Percentiles rank a stretch among this genome's conserved stretches.
These are phyloP conservation scores for Dendrobium officinale DNA, from an alignment of 106 monocot species.

Conservation along the genomic window DNA sequence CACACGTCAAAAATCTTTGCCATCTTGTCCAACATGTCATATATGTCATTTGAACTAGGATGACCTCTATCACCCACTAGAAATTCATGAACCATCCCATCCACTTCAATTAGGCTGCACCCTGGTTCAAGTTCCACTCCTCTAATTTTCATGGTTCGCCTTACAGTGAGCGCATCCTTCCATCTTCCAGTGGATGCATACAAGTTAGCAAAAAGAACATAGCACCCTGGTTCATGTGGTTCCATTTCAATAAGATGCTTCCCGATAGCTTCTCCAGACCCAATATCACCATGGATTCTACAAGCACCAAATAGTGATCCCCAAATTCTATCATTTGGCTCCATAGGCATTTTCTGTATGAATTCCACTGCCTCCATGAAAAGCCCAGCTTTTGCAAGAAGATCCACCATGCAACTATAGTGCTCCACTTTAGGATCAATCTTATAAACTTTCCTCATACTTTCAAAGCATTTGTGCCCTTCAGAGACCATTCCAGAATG, in stretches of 20 bases:
- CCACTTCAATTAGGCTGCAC: constrained; percentile 14
- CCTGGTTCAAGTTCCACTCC: constrained; percentile 9
- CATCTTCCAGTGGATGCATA: constrained; percentile 1
- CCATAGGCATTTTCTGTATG: constrained; percentile 29
- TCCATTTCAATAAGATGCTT: constrained; percentile 17
- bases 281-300: constrained; percentile 1
- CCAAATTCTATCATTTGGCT: constrained; percentile 29
- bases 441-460: constrained; percentile 24
- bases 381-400: constrained; percentile 41
- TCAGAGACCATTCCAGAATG: constrained; percentile 33
- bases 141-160: constrained; percentile 13
- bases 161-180: constrained; percentile 5
- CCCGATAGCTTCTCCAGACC: constrained; percentile 9
- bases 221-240: constrained; percentile 5
- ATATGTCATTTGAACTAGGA: not conserved
- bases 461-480: constrained; percentile 32
- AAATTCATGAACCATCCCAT: constrained; percentile 7
- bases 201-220: constrained; percentile 4
- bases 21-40: not conserved
- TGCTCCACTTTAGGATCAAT: constrained; percentile 46
- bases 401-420: constrained; percentile 55
- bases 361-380: constrained; percentile 36
- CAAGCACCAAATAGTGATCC: constrained; percentile 24
- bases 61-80: not conserved
- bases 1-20: too few relatives aligned